Conservation (phyloP, 495 filamentous ascomycete species). For the Saxophila tyrrhenica region DNA sequence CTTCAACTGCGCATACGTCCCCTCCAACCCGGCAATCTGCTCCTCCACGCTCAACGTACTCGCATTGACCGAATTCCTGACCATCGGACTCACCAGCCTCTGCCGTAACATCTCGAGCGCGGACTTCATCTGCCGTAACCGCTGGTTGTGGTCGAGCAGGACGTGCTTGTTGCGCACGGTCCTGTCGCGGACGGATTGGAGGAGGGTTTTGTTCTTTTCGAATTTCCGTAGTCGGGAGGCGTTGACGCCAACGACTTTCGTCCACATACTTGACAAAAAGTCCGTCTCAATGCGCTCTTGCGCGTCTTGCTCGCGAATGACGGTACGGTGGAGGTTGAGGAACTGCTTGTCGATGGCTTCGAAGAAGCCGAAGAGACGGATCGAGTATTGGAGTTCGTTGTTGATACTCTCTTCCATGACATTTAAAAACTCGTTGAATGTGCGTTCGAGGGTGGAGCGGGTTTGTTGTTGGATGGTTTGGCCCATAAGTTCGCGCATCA, state of each 20-base stretch:
- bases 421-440: slow-evolving; percentile 77
- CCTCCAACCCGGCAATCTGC: slow-evolving; percentile 71
- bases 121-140: slow-evolving; percentile 64
- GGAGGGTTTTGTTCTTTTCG: slow-evolving; percentile 65
- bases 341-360: slow-evolving; percentile 82
- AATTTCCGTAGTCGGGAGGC: slow-evolving; percentile 65
- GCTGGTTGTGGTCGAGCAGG: slow-evolving; percentile 70
- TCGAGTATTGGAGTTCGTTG: slow-evolving; percentile 64
- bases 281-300: slow-evolving; percentile 71
- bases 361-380: slow-evolving; percentile 69
- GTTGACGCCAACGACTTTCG: slow-evolving; percentile 63
- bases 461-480: slow-evolving; percentile 66
- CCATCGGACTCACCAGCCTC: slow-evolving; percentile 70
- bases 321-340: slow-evolving; percentile 73
- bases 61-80: slow-evolving; percentile 49
- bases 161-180: slow-evolving; percentile 79
- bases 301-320: slow-evolving; percentile 65
- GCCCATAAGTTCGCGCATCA: slow-evolving; percentile 59
- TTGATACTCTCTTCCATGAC: slow-evolving; percentile 81
- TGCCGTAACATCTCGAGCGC: slow-evolving; percentile 66
- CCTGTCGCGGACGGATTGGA: slow-evolving; percentile 63
- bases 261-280: slow-evolving; percentile 75
- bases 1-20: slow-evolving; percentile 63
- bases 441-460: slow-evolving; percentile 65
- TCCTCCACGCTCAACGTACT: slow-evolving; percentile 64